Conservation (phyloP, 352 stramenopile species). For the Globisporangium acanthophoron region DNA sequence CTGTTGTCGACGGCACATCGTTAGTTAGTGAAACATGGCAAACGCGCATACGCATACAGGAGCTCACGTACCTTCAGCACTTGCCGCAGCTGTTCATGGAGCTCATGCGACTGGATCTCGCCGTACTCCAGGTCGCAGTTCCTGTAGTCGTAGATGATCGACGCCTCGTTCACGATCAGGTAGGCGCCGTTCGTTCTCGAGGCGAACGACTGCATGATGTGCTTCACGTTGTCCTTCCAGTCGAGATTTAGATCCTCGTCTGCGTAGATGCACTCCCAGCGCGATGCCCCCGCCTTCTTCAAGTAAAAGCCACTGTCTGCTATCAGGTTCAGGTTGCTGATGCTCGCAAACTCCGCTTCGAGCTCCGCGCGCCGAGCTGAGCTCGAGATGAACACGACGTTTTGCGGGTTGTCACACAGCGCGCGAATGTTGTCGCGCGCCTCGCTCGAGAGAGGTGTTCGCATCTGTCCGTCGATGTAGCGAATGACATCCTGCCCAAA, state of each 20-base stretch:
- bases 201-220: conserved; percentile 97
- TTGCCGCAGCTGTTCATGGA: conserved; percentile 92
- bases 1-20: conserved; percentile 12
- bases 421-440: conserved; percentile 43
- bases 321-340: conserved; percentile 51
- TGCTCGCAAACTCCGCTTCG: conserved; percentile 48
- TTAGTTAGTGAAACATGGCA: background rate
- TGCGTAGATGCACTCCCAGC: conserved; percentile 63
- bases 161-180: conserved; percentile 95
- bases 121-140: conserved; percentile 98
- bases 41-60: background rate
- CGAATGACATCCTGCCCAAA: conserved; percentile 31
- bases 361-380: conserved; percentile 49
- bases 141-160: conserved; percentile 97
- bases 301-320: conserved; percentile 69
- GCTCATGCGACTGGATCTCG: conserved; percentile 93
- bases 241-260: conserved; percentile 54
- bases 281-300: conserved; percentile 23
- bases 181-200: conserved; percentile 97
- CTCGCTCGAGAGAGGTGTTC: conserved; percentile 56
- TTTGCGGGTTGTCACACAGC: conserved; percentile 52
- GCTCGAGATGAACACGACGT: conserved; percentile 67
- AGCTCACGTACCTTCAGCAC: conserved; percentile 74
- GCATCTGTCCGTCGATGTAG: conserved; percentile 65
- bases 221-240: conserved; percentile 93